Base-by-base conservation (phyloP, 345 rosid genomes). In the Salix koriyanagi region DNA sequence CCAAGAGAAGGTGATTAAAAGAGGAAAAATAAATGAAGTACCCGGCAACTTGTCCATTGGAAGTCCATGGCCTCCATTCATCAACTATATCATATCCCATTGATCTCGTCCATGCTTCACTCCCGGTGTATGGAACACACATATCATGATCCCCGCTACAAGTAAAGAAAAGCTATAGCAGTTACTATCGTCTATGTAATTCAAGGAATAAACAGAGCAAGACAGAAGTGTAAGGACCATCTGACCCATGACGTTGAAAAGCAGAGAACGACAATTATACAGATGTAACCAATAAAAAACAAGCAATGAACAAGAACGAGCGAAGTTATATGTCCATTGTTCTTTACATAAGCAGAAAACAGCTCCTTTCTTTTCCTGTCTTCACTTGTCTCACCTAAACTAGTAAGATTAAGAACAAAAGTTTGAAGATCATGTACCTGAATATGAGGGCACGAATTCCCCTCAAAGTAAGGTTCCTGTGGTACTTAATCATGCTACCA, bases 61-160 rank as follows among this genome's bases (percentile, higher is more conserved):
- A 88, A 61, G 48, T 78, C 99, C 99, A 95, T 61, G 96, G 82
- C 80, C 99, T 86, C 97, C 99, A 93, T 83, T 90, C 89, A 73
- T 95, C 97, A 25, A 87, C 81, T 61, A 90, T 79, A 41, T 84
- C 81, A 71, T 93, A 93, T 75, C 97, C 97, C 79, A 95, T 44
- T 1, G 99, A 87, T 77, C 87, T 85, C 14, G 97, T 95, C 97
- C 97, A 93, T 69, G 97, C 99, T 85, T 93, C 84, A 48, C 90
- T 90, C 3, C 99, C 97, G 0, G 99, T 93, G 83, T 80, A 95
- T 4, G 99, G 99, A 73, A 95, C 91, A 60, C 97, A 93, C 97
- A 95, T 89, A 78, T 91, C 97, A 68, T 95, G 97, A 88, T 95
- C 99, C 67, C 96, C 99, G 6, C 97, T 95, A 82, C 82, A 71